phyloP scores from a whole-genome alignment of 1,284 basidiomycete species.

The Ustilago shanxiensis region DNA sequence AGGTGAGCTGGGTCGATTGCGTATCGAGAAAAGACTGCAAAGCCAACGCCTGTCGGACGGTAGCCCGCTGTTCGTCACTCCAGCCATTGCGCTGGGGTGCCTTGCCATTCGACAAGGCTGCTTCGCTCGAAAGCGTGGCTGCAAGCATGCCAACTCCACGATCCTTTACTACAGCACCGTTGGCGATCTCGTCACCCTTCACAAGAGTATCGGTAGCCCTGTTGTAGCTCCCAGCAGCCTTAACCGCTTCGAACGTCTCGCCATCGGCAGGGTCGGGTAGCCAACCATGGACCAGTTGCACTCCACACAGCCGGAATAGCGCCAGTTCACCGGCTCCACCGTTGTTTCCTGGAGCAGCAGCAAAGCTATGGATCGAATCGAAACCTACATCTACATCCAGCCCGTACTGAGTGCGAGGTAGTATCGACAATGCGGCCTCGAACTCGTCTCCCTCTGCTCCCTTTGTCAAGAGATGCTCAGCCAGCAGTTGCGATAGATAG shows the following conservation, averaged over 20 bases:
- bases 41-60: conserved; percentile 35
- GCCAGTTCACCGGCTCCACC: conserved; percentile 77
- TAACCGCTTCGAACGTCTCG: conserved; percentile 75
- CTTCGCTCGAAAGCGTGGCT: conserved; percentile 74
- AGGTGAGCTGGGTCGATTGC: conserved; percentile 85
- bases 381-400: conserved; percentile 61
- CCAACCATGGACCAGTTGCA: conserved; percentile 89
- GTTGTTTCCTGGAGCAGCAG: conserved; percentile 72
- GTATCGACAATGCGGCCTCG: conserved; percentile 81
- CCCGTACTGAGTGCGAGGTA: conserved; percentile 84
- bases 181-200: conserved; percentile 80
- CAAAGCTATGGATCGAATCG: conserved; percentile 51
- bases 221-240: conserved; percentile 72
- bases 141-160: conserved; percentile 56
- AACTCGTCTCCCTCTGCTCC: conserved; percentile 73
- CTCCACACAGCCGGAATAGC: conserved; percentile 84
- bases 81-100: conserved; percentile 23
- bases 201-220: conserved; percentile 80
- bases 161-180: conserved; percentile 72
- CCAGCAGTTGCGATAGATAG: conserved; percentile 83
- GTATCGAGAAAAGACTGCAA: conserved; percentile 75
- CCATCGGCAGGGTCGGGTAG: conserved; percentile 81
- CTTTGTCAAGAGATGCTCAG: conserved; percentile 79
- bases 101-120: conserved; percentile 76
- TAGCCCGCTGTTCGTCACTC: conserved; percentile 30